Base-by-base conservation (phyloP, 2,329 filamentous ascomycete genomes). In the Ophiocordyceps camponoti-leonardi region DNA sequence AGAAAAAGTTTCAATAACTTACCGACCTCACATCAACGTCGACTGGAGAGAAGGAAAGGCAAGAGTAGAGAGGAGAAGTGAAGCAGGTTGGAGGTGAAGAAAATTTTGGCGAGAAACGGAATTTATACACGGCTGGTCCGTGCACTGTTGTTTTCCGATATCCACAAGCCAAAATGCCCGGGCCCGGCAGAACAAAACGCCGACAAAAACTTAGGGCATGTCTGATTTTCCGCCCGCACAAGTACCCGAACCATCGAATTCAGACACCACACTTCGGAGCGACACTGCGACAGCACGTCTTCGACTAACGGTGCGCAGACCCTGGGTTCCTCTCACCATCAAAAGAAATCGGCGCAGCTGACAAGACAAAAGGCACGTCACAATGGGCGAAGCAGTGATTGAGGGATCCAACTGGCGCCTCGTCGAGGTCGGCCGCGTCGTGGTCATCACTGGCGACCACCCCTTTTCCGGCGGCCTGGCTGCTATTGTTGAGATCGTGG, bases 401-500 rank as follows among this genome's bases (percentile, higher is more conserved):
- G 81, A 81, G 72, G 73, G 79, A 68, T 83, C 83, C 65, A 77
- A 80, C 69, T 93, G 87, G 87, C 88, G 88, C 77, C 78, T 87
- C 71, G 88, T 98, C 68, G 88, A 98, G 82, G 86, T 95, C 70
- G 92, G 92, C 81, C 87, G 92, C 67, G 81, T 98, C 65, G 83
- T 94, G 67, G 80, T 94, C 68, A 81, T 96, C 74, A 83, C 86
- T 69, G 69, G 68, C 62, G 72, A 77, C 65, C 83, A 87, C 64
- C 80, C 81, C 60, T 84, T 72, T 74, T 73, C 75, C 58, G 88
- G 88, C 73, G 85, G 85, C 67, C 79, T 96, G 61, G 93, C 88
- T 62, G 75, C 81, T 62, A 90, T 98, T 64, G 87, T 94, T 71
- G 90, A 98, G 81, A 96, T 98, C 71, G 92, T 98, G 74, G 92